These are phyloP conservation scores for Quercus tomentella DNA, from an alignment of 331 rosid genomes.

Conservation along the genomic window DNA sequence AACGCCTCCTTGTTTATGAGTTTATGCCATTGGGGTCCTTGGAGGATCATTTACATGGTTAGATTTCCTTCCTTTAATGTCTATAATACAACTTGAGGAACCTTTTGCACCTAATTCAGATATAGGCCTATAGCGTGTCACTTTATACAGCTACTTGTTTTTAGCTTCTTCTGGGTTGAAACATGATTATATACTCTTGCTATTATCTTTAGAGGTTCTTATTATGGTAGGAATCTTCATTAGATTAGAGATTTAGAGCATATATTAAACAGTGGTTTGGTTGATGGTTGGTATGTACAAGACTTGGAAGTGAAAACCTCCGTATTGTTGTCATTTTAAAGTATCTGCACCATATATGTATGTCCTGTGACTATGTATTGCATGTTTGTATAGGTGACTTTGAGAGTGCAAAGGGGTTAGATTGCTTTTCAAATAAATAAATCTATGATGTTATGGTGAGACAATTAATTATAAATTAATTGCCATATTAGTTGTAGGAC, in stretches of 20 bases:
- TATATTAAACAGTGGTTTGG: neutral
- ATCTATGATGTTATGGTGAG: neutral
- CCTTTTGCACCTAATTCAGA: neutral
- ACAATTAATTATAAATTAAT: neutral
- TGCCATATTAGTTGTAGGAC: neutral
- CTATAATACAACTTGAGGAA: neutral
- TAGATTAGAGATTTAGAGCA: neutral
- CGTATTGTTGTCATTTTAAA: neutral
- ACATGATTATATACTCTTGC: neutral
- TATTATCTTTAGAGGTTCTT: neutral
- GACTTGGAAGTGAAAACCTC: neutral
- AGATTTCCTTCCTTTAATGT: slow-evolving; percentile 30
- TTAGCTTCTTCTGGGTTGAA: neutral
- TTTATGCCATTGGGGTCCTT: slow-evolving; percentile 99
- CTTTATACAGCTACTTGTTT: neutral
- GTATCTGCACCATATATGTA: neutral
- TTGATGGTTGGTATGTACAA: neutral
- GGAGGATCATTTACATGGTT: slow-evolving; percentile 99
- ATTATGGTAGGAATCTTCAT: neutral
- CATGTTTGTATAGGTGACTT: neutral
- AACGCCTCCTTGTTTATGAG: slow-evolving; percentile 95
- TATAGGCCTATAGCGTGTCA: neutral
- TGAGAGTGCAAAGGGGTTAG: neutral
- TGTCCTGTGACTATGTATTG: neutral
- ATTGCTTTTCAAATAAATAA: neutral